Evolutionary conservation across 106 monocot genomes (phyloP), one percentile per base, ranked within the genome.

Genomic region (Cymbidium sinense): DNA sequence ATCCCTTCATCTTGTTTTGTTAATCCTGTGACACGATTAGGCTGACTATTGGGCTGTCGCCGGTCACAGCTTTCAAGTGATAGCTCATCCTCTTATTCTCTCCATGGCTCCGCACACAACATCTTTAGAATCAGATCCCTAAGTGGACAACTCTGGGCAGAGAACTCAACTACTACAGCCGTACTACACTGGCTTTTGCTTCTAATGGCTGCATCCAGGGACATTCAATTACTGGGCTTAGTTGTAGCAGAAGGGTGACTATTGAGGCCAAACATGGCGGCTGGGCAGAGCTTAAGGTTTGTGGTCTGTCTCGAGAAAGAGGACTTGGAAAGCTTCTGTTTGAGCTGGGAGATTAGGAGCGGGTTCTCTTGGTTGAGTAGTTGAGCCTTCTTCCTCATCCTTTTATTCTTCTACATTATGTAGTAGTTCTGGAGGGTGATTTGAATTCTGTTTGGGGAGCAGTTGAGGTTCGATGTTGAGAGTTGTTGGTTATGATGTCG

Each of bases 401-500:
- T 87, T 75, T 95, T 92, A 67, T 95, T 95, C 83, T 95, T 90
- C 82, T 95, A 84, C 65, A 95, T 85, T 21, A 95, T 92, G 88
- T 82, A 95, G 78, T 77, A 90, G 90, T 95, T 95, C 83, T 92
- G 82, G 81, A 88, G 41, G 83, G n/a, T n/a, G n/a, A n/a, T n/a
- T n/a, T n/a, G n/a, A n/a, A n/a, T n/a, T n/a, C n/a, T n/a, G 64
- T 28, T 64, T 64, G 64, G 6, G 28, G 52, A 28, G 28, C 28
- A 64, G 5, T 18, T 5, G 54, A 54, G 54, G 13, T 52, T 52
- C 12, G 51, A 52, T 15, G 1, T 3, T 34, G 77, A 18, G n/a
- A 64, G 25, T 50, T 18, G 50, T 13, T n/a, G n/a, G 50, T 33
- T 73, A 50, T n/a, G 25, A 86, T 86, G 89, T 82, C 84, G 34